These are phyloP conservation scores for Melastoma candidum DNA, from an alignment of 441 rosid genomes.

Conservation along the genomic window DNA sequence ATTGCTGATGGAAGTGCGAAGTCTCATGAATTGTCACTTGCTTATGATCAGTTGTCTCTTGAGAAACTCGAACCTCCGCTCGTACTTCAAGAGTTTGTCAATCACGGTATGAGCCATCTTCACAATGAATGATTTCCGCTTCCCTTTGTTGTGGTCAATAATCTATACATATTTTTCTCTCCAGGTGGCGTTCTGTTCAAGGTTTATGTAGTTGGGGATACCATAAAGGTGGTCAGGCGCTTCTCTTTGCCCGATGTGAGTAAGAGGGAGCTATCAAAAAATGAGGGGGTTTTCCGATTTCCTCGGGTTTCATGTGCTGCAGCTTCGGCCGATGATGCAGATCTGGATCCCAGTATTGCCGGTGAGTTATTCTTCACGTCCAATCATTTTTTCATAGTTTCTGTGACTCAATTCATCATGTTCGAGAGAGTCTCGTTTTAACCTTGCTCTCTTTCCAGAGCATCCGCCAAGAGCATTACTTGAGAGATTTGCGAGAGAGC, in stretches of 20 bases:
- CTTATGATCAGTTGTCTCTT: constrained; percentile 58
- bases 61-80: constrained; percentile 77
- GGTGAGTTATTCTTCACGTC: constrained; percentile 26
- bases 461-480: constrained; percentile 80
- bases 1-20: constrained; percentile 84
- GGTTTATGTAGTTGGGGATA: constrained; percentile 68
- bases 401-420: constrained; percentile 1
- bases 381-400: neutral
- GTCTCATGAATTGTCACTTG: constrained; percentile 67
- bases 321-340: constrained; percentile 82
- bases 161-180: neutral
- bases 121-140: neutral
- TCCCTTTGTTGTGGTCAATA: no score
- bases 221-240: constrained; percentile 73
- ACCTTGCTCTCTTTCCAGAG: constrained; percentile 31
- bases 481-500: constrained; percentile 78
- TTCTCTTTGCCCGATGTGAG: constrained; percentile 73
- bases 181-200: constrained; percentile 84
- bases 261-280: constrained; percentile 42
- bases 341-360: constrained; percentile 63
- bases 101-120: constrained; percentile 45
- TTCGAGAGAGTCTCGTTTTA: neutral
- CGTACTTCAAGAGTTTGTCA: constrained; percentile 86
- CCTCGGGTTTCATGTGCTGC: constrained; percentile 92
- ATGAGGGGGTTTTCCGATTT: constrained; percentile 47